Evolutionary conservation across 352 stramenopile species (phyloP), one percentile per base, ranked within the genome.

Genomic region (Phytophthora foliorum): DNA sequence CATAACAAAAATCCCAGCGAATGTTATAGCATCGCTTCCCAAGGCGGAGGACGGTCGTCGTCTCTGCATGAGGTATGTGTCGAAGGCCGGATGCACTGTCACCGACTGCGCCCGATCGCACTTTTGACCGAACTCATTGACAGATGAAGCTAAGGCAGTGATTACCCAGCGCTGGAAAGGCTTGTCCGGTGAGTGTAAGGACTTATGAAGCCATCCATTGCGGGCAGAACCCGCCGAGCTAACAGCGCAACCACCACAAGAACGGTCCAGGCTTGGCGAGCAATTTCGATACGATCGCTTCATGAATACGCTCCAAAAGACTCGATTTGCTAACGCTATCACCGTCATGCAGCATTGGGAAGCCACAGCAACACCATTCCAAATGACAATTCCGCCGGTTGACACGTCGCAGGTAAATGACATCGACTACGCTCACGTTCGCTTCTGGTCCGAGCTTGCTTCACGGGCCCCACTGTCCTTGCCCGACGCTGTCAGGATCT

Each of bases 121-220:
- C 24, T 71, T 71, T 5, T 6, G 14, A 11, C 63, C 55, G 0
- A 24, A 24, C 2, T 2, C 22, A 2, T 16, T 70, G 17, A 19
- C 53, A 9, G 36, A 54, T 4, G 54, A 63, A 42, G 21, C 54
- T 0, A 65, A 65, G 19, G 22, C n/a, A 0, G 45, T 65, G 2
- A 55, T 70, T 9, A 10, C 9, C 4, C 34, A 70, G 14, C 45
- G 48, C 6, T 70, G 63, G 54, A 55, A 52, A 29, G 46, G 54
- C 0, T 13, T 65, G 4, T 42, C 54, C 0, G 25, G 6, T 2
- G 50, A 56, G 17, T 45, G n/a, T 25, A 68, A 62, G 14, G 46
- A 64, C 17, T 54, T 63, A 59, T 70, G 60, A 64, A 50, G 62
- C 19, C 52, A 52, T 7, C 24, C 4, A 3, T 11, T 21, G 11